Evolutionary conservation across 2,329 filamentous ascomycete genomes (phyloP).

Genomic region (Biscogniauxia mediterranea): DNA sequence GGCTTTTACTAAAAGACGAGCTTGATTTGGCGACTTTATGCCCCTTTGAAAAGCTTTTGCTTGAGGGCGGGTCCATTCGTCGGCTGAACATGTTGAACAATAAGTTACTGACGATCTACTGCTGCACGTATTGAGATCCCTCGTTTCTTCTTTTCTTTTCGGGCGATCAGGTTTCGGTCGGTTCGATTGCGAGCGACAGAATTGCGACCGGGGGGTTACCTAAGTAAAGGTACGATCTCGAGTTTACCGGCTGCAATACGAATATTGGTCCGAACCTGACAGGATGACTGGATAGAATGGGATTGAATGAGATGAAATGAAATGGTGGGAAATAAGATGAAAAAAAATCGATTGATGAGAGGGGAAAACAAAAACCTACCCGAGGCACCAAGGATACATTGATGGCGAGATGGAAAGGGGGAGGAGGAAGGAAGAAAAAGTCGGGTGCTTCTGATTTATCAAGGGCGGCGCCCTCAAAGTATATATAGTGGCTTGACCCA

Average conservation of each 20-base stretch:
- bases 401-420: neutral
- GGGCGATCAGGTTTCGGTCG: slow-evolving; percentile 12
- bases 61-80: slow-evolving; percentile 43
- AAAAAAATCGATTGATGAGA: slow-evolving; percentile 6
- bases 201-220: no score
- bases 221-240: no score
- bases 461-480: slow-evolving; percentile 6
- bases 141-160: no score
- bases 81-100: slow-evolving; percentile 47
- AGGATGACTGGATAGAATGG: neutral
- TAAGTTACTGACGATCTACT: neutral
- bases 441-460: slow-evolving; percentile 12
- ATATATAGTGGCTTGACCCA: neutral
- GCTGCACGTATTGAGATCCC: slow-evolving; percentile 3
- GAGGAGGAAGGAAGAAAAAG: slow-evolving; percentile 17
- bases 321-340: slow-evolving; percentile 7
- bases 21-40: slow-evolving; percentile 50
- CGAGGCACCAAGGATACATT: slow-evolving; percentile 15
- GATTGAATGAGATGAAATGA: slow-evolving; percentile 13
- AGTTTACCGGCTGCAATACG: neutral
- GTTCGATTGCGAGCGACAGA: no score
- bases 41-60: slow-evolving; percentile 53
- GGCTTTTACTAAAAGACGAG: slow-evolving; percentile 54
- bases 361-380: slow-evolving; percentile 20
- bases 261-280: neutral